Evolutionary conservation across 768 basidiomycete genomes (phyloP), one percentile per base, ranked within the genome.

Genomic region (Auricularia heimuer): DNA sequence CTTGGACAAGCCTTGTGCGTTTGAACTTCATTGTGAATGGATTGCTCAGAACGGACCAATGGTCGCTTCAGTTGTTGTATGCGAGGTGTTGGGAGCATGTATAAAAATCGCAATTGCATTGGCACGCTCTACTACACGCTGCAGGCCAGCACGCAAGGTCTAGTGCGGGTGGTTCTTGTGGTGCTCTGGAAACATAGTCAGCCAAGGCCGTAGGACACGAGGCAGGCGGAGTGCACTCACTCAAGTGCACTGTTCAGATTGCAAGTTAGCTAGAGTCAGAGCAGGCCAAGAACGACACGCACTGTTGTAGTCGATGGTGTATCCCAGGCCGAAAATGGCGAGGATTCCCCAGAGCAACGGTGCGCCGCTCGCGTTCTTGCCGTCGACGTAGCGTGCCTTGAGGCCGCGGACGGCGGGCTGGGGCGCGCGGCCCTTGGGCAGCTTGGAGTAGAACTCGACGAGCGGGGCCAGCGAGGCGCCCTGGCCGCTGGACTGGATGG

Each of bases 371-470:
- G 92, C 94, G 75, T 92, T 96, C 77, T 86, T 85, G 68, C 92
- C 94, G 69, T 82, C 85, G 76, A 94, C 94, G 78, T 81, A 92
- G 56, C 87, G 81, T n/a, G 77, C 90, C 76, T 90, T 90, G 71
- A 96, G 79, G 24, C 93, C 91, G 65, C 73, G 77, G 64, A 77
- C 77, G 63, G 81, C 78, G 21, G 85, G 78, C 45, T 81, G 73
- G 18, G 90, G 80, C 42, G 86, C 83, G 47, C 85, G 79, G 58
- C 95, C 95, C 76, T 98, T 98, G 69, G 94, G 96, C 62, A 98
- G 85, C 77, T 93, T 95, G 66, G 91, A 94, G 82, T 98, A 98
- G 78, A 97, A 98, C 70, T 92, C 86, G 68, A 97, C 93, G 73
- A 98, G 88, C 37, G 87, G 86, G 65, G 83, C 80, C 63, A 96